phyloP scores from a whole-genome alignment of 2,329 filamentous ascomycete genomes.

The Harringtonia lauricola region DNA sequence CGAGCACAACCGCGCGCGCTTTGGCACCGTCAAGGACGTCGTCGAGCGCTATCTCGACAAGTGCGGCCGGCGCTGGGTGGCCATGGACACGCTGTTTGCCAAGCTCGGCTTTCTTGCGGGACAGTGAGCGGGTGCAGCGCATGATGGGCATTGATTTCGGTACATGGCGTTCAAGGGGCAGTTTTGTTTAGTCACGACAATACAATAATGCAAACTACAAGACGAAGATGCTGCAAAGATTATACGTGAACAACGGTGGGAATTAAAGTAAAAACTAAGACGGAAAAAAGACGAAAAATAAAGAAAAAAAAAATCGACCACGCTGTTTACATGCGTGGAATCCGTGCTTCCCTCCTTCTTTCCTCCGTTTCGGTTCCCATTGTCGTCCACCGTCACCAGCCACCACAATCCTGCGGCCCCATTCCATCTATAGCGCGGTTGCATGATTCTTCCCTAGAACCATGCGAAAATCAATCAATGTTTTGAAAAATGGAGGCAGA shows the following conservation, averaged over 20 bases:
- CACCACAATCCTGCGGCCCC: too few species aligned
- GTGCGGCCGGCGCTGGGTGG: constrained; percentile 85
- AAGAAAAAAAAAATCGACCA: background rate
- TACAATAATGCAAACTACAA: background rate
- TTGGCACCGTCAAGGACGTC: constrained; percentile 62
- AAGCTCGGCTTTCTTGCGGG: constrained; percentile 41
- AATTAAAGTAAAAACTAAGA: background rate
- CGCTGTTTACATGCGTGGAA: background rate
- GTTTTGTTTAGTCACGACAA: too few species aligned
- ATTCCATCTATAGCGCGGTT: background rate
- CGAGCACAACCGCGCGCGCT: constrained; percentile 72
- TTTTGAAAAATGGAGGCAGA: background rate
- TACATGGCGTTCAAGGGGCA: background rate
- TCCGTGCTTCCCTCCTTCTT: background rate
- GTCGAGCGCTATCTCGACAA: constrained; percentile 81
- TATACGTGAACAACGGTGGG: background rate
- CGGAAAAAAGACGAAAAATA: background rate
- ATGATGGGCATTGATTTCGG: background rate
- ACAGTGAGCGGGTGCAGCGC: background rate
- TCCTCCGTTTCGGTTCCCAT: background rate
- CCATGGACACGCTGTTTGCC: constrained; percentile 80
- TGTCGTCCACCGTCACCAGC: too few species aligned
- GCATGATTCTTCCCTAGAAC: too few species aligned
- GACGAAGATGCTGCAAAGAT: background rate
- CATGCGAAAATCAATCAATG: too few species aligned